Base-by-base conservation (phyloP, 78 protist genomes). In the Dictyostelium capitatum region DNA sequence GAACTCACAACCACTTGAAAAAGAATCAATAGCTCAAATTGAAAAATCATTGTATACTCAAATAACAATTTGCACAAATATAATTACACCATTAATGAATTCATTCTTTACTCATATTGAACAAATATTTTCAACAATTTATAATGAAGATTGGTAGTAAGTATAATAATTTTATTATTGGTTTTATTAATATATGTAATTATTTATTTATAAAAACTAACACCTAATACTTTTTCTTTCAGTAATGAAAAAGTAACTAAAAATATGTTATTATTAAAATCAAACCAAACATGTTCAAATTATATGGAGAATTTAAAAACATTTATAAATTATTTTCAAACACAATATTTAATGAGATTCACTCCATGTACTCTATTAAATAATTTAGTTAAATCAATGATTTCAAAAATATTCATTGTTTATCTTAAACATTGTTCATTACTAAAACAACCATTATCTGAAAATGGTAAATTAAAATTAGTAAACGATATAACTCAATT, bases 401-500 rank as follows among this genome's bases (percentile, higher is more conserved):
- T 50, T 8, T n/a, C 84, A 3, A 14, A 25, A 11, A 59, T 85
- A 41, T 62, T 85, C 10, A 77, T 51, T 30, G 30, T 47, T 3
- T 85, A 74, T 50, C 2, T 85, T 4, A 37, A 82, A 23, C 46
- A 74, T 50, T 79, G 77, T 12, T 85, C 92, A 10, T 43, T 85
- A 28, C 41, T 85, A 28, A 72, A 69, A 32, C 54, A 53, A 54
- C 82, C 92, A 57, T 59, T 85, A 30, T 64, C 77, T 20, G 92
- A 85, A 28, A 85, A 77, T 47, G 92, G 84, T 15, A 85, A 56
- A 50, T 50, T 85, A 30, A 51, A 69, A 64, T 32, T 85, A 56
- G 92, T 72, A 7, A 85, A 85, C 19, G 92, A 85, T 43, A 15
- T 85, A 6, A 77, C 83, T 4, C 83, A 57, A 25, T 48, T 85